Evolutionary conservation across 73 alveolate species (phyloP).

Genomic region (Tetrahymena elliotti): DNA sequence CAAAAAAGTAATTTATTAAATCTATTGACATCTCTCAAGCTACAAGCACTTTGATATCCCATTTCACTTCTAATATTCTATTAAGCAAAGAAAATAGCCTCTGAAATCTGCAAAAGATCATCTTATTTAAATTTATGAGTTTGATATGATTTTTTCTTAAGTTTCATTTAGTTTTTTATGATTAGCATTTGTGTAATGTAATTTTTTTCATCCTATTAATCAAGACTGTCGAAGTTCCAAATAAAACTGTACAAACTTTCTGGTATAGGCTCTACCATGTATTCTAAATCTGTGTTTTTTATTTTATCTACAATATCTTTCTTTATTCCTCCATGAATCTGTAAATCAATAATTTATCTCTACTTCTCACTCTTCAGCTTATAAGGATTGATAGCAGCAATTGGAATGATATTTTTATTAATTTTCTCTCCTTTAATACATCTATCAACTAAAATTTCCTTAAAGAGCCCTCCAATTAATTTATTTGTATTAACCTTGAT

Average conservation of each 20-base stretch:
- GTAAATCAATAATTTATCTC: not conserved
- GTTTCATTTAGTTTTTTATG: not conserved
- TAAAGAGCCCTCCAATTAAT: not conserved
- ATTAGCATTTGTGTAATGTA: slow-evolving; percentile 48
- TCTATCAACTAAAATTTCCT: not conserved
- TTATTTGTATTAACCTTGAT: not conserved
- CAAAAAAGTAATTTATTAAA: slow-evolving; percentile 51
- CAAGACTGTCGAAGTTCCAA: slow-evolving; percentile 56
- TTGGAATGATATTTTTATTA: not conserved
- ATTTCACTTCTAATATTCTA: slow-evolving; percentile 34
- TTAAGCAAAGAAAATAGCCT: slow-evolving; percentile 37
- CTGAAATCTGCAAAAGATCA: not conserved
- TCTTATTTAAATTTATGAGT: slow-evolving; percentile 5
- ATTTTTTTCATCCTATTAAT: slow-evolving; percentile 37
- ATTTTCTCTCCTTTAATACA: not conserved
- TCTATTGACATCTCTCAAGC: slow-evolving; percentile 65
- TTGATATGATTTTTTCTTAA: slow-evolving; percentile 1
- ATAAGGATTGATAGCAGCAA: not conserved
- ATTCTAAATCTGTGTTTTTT: slow-evolving; percentile 28
- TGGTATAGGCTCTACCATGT: slow-evolving; percentile 66
- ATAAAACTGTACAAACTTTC: slow-evolving; percentile 51
- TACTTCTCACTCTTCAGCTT: not conserved
- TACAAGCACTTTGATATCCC: slow-evolving; percentile 53
- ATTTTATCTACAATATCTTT: slow-evolving; percentile 14
- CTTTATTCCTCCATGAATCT: slow-evolving; percentile 51